Conservation (phyloP, 805 yeast species). For the Sugiyamaella mastotermitis region DNA sequence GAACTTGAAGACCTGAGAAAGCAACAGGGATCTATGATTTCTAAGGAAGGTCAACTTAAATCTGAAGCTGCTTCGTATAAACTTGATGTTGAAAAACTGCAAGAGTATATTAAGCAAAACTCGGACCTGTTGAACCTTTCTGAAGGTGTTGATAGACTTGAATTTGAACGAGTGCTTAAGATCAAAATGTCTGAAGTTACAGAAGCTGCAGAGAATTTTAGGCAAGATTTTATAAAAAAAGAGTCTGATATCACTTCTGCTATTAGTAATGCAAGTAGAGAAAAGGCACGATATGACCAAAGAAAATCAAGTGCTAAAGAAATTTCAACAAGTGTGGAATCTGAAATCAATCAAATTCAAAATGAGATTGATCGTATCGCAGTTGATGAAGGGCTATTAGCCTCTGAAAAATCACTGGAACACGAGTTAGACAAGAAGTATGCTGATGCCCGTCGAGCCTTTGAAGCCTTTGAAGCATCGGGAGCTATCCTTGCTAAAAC, state of each 20-base stretch:
- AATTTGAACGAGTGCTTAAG: slow-evolving; percentile 2
- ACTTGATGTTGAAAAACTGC: slow-evolving; percentile 11
- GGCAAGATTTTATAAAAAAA: slow-evolving; percentile 23
- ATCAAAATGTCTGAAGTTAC: background rate
- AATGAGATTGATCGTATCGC: slow-evolving; percentile 34
- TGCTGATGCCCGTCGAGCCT: slow-evolving; percentile 13
- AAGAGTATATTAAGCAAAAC: slow-evolving; percentile 11
- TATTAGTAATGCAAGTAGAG: slow-evolving; percentile 23
- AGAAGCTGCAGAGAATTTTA: slow-evolving; percentile 12
- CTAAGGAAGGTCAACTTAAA: slow-evolving; percentile 51
- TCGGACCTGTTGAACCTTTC: slow-evolving; percentile 5
- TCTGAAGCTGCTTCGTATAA: slow-evolving; percentile 32
- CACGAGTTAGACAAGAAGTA: slow-evolving; percentile 34
- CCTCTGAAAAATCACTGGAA: slow-evolving; percentile 40
- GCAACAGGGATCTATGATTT: slow-evolving; percentile 34
- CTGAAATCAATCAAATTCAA: slow-evolving; percentile 35
- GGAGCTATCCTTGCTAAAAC: slow-evolving; percentile 7
- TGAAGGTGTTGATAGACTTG: background rate
- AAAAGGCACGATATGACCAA: slow-evolving; percentile 23
- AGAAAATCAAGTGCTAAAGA: slow-evolving; percentile 11
- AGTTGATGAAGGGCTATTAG: slow-evolving; percentile 43
- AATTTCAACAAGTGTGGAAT: slow-evolving; percentile 15
- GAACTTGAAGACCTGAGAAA: slow-evolving; percentile 28
- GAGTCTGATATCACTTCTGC: slow-evolving; percentile 25
- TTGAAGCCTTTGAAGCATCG: slow-evolving; percentile 5